phyloP scores from a whole-genome alignment of 1,139 yeast species.

The Candida frijolesensis region DNA sequence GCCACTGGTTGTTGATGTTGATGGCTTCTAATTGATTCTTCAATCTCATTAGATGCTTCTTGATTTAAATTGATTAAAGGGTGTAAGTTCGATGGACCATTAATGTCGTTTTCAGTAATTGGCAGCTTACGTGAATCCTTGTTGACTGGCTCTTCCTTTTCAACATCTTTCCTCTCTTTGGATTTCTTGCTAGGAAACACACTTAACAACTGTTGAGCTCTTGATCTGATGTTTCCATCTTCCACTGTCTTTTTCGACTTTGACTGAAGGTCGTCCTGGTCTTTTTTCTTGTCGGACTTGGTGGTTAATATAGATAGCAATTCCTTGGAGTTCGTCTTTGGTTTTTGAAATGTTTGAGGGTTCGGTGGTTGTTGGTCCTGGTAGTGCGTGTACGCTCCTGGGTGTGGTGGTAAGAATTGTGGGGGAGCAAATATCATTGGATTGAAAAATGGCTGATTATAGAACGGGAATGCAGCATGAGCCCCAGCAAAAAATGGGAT shows the following conservation, averaged over 20 bases:
- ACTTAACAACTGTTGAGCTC: conserved; percentile 43
- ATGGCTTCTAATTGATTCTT: conserved; percentile 22
- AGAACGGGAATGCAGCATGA: conserved; percentile 16
- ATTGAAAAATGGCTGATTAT: conserved; percentile 11
- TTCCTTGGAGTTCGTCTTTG: conserved; percentile 52
- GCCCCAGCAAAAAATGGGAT: conserved; percentile 24
- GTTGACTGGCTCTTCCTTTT: conserved; percentile 1
- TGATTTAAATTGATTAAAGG: conserved; percentile 4
- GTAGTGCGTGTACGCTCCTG: conserved; percentile 5
- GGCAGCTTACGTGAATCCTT: background rate
- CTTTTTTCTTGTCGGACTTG: conserved; percentile 23
- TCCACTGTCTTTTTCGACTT: conserved; percentile 19
- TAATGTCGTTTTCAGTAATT: background rate
- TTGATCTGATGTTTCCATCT: conserved; percentile 32
- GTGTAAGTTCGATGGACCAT: background rate
- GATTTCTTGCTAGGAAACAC: conserved; percentile 30
- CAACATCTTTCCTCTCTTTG: conserved; percentile 1
- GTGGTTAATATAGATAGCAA: conserved; percentile 52
- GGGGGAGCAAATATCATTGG: conserved; percentile 11
- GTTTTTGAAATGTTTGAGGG: conserved; percentile 46
- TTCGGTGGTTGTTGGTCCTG: conserved; percentile 30
- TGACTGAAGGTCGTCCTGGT: conserved; percentile 10
- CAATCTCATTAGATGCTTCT: conserved; percentile 27
- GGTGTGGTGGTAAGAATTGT: conserved; percentile 11
- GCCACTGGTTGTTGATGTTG: conserved; percentile 15